These are phyloP conservation scores for Simmondsia chinensis DNA, from an alignment of 148 eudicot species.

Conservation along the genomic window DNA sequence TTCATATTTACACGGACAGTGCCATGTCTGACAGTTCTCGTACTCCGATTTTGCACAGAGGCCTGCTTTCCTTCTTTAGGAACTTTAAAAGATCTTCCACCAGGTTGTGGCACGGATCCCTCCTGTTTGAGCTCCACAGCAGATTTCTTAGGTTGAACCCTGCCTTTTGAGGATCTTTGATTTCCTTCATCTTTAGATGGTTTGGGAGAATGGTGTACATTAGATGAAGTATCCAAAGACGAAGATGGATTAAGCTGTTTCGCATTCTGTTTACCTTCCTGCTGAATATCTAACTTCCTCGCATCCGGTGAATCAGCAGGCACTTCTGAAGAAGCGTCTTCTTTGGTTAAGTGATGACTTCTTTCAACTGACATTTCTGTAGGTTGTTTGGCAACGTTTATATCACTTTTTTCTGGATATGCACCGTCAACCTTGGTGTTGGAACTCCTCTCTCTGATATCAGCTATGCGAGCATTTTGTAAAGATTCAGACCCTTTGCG, in stretches of 20 bases:
- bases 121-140: slow-evolving; percentile 5
- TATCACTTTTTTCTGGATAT: neutral
- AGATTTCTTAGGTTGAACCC: slow-evolving; percentile 10
- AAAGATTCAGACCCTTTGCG: slow-evolving; percentile 1
- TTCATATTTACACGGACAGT: slow-evolving; percentile 1
- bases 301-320: slow-evolving; percentile 10
- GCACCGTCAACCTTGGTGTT: neutral
- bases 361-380: no score
- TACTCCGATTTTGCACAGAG: neutral
- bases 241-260: slow-evolving; percentile 18
- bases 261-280: slow-evolving; percentile 16
- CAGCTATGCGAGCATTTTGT: slow-evolving; percentile 1
- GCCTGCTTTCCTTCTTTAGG: slow-evolving; percentile 8
- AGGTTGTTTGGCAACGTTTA: no score
- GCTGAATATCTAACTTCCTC: slow-evolving; percentile 8
- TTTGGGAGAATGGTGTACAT: slow-evolving; percentile 11
- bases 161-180: slow-evolving; percentile 13
- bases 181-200: slow-evolving; percentile 12
- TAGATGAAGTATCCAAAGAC: slow-evolving; percentile 18
- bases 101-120: slow-evolving; percentile 4
- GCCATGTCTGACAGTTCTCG: neutral
- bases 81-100: slow-evolving; percentile 11
- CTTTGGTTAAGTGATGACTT: neutral
- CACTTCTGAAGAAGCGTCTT: slow-evolving; percentile 6
- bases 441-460: neutral